These are phyloP conservation scores for Allium sativum DNA, from an alignment of 106 monocot genomes.

Conservation along the genomic window DNA sequence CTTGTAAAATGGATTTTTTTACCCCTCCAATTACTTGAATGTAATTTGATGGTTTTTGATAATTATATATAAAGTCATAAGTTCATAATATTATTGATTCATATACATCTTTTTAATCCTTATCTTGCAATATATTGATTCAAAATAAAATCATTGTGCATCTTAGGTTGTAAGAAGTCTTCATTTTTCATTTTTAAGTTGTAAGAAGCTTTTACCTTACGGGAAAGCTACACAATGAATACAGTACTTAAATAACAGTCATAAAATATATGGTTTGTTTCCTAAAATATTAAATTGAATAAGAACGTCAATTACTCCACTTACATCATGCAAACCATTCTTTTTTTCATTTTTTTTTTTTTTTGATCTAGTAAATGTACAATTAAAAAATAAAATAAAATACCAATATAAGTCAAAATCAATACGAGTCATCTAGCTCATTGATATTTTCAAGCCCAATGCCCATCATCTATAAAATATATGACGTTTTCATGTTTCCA, in stretches of 20 bases:
- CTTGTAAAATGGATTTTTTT: background rate
- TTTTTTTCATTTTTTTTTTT: background rate
- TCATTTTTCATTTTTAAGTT: background rate
- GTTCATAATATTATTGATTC: background rate
- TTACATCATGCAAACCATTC: background rate
- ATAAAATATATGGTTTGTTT: background rate
- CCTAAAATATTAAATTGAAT: background rate
- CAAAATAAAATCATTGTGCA: background rate
- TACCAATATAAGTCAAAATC: background rate
- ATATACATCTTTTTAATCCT: background rate
- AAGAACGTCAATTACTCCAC: background rate
- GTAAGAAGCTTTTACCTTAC: background rate
- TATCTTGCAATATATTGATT: background rate
- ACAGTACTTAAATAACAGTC: no score
- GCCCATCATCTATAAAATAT: background rate
- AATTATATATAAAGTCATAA: background rate
- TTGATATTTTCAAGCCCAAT: conserved; percentile 4
- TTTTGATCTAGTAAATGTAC: background rate
- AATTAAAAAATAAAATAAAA: background rate
- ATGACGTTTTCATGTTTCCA: background rate
- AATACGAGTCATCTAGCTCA: background rate
- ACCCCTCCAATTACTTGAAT: background rate
- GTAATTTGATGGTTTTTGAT: conserved; percentile 7
- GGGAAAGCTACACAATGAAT: no score
- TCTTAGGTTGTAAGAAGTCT: background rate